phyloP scores from a whole-genome alignment of 2,329 filamentous ascomycete species.

The Incumbomyces delicatus region DNA sequence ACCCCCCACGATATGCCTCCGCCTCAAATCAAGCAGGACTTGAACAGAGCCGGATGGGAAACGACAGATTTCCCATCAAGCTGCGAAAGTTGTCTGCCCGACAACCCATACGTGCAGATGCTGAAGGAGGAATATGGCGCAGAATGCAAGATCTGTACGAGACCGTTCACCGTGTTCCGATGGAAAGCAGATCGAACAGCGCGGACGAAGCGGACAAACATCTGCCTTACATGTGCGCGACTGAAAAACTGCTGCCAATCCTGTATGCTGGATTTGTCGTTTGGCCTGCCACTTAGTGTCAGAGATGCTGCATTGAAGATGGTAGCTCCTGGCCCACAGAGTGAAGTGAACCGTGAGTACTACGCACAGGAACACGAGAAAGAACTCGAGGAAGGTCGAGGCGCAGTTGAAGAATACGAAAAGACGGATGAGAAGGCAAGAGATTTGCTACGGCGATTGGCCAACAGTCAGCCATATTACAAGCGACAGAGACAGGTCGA shows the following conservation, averaged over 20 bases:
- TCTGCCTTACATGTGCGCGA: constrained; percentile 91
- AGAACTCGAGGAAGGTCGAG: constrained; percentile 84
- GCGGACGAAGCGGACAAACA: constrained; percentile 85
- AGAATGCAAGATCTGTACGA: constrained; percentile 79
- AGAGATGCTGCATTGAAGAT: constrained; percentile 96
- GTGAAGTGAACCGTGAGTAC: constrained; percentile 90
- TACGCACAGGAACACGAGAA: constrained; percentile 96
- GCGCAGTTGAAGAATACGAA: constrained; percentile 79
- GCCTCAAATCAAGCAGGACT: constrained; percentile 88
- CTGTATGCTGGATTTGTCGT: constrained; percentile 96
- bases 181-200: constrained; percentile 91
- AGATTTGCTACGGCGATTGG: constrained; percentile 72
- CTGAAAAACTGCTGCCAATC: constrained; percentile 98
- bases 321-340: constrained; percentile 86
- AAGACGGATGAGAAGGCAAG: constrained; percentile 96
- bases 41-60: constrained; percentile 94
- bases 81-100: constrained; percentile 81
- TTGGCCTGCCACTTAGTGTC: constrained; percentile 87
- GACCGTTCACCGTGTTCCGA: constrained; percentile 89
- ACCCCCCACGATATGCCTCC: constrained; percentile 47
- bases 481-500: constrained; percentile 73
- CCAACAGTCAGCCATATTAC: constrained; percentile 91
- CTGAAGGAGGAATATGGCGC: constrained; percentile 92
- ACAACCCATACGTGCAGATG: constrained; percentile 98
- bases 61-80: constrained; percentile 48